Base-by-base conservation (phyloP, 257 asterid genomes). In the Apocynum venetum region DNA sequence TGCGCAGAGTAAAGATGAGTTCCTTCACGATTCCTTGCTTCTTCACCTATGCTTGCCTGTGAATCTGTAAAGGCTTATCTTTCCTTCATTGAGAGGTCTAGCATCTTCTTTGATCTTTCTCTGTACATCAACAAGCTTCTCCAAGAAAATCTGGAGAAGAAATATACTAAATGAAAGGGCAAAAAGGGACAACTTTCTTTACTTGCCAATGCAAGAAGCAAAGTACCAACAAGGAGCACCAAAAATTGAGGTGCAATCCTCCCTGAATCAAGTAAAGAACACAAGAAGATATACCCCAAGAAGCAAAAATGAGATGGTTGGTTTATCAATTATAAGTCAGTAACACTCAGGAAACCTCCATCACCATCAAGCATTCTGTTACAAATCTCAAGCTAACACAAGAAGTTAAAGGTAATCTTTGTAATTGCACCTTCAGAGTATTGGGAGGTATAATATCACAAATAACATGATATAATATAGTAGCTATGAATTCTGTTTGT, bases 181-280 rank as follows among this genome's bases (percentile, higher is more conserved):
- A 8, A 57, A 67, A 48, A 14, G 73, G 36, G 36, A 51, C 40
- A 44, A 25, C 48, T 56, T 71, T 76, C 43, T 64, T 56, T 31
- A 41, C 63, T 64, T 43, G 63, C 73, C 61, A 68, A 63, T 48
- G 12, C 53, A 38, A 49, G 69, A 77, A 68, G 78, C 67, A 78
- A 78, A 46, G 73, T 49, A 75, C 31, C 47, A 20, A 48, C 49
- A 48, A 3, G 60, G 31, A 31, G 60, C 78, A 60, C 31, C 63
- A 14, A 51, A 72, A 52, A 2, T 53, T 38, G 49, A 43, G 8
- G 6, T 68, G 38, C 13, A 1, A 17, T 35, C 67, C 66, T 72
- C 17, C 63, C 57, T 48, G 68, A 77, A 19, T 47, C 57, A 83
- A 80, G 82, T 15, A 83, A 80, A 80, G 80, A 83, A 77, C 68